Percentiles rank a stretch among this genome's conserved stretches.
These are phyloP conservation scores for Auricularia auricula-judae DNA, from an alignment of 768 basidiomycete species.

Conservation along the genomic window DNA sequence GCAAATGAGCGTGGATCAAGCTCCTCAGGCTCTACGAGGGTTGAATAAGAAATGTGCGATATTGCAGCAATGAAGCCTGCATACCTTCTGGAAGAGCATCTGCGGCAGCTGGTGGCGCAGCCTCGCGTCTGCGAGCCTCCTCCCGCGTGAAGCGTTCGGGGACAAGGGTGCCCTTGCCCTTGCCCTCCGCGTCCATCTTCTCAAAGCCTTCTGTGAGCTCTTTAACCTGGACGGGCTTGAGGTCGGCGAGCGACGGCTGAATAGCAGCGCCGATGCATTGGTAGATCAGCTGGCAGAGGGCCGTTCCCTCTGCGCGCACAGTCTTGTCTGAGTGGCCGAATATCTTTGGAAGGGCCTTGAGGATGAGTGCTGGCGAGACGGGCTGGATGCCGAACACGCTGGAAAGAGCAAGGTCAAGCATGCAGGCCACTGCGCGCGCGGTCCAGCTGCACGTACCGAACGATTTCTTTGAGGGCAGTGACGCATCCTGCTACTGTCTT, in stretches of 20 bases:
- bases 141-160: constrained; percentile 69
- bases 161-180: constrained; percentile 72
- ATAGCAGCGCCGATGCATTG: constrained; percentile 78
- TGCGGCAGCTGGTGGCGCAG: constrained; percentile 20
- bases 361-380: constrained; percentile 65
- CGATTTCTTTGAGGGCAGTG: constrained; percentile 66
- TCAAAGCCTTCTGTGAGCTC: constrained; percentile 90
- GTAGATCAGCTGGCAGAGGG: constrained; percentile 67
- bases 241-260: constrained; percentile 72
- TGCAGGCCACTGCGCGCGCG: neutral
- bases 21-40: constrained; percentile 33
- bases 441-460: constrained; percentile 45
- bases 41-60: constrained; percentile 7
- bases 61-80: constrained; percentile 2
- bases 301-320: constrained; percentile 84
- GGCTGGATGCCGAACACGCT: constrained; percentile 74
- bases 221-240: constrained; percentile 95
- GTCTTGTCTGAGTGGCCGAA: constrained; percentile 93
- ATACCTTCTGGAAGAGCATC: constrained; percentile 35
- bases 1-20: constrained; percentile 72
- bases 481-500: constrained; percentile 82
- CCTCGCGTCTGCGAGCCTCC: constrained; percentile 52
- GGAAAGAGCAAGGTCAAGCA: neutral
- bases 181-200: constrained; percentile 68
- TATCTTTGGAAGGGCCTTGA: constrained; percentile 84